Conservation (phyloP, 1,284 basidiomycete species). For the Melampsora americana region DNA sequence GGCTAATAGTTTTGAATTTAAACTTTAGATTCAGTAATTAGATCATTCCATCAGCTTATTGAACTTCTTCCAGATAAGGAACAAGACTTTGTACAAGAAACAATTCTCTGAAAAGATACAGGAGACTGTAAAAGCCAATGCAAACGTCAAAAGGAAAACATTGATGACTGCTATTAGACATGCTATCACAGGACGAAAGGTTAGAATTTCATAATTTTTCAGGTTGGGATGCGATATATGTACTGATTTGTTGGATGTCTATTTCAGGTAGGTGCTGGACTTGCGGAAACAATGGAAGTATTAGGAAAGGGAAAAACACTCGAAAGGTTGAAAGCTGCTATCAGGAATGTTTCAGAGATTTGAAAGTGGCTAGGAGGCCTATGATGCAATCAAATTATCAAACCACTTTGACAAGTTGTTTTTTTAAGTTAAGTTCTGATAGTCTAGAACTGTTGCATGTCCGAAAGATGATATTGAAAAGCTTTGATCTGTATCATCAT, state of each 20-base stretch:
- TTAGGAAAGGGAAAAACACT: slow-evolving; percentile 55
- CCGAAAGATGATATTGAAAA: too few relatives aligned
- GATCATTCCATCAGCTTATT: slow-evolving; percentile 34
- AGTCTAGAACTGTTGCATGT: too few relatives aligned
- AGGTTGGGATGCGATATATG: neutral
- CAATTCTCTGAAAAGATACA: slow-evolving; percentile 46
- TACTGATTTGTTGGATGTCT: neutral
- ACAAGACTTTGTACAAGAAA: slow-evolving; percentile 48
- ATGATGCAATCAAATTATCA: too few relatives aligned
- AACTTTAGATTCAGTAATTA: neutral
- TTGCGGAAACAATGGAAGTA: slow-evolving; percentile 58
- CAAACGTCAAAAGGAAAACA: slow-evolving; percentile 59
- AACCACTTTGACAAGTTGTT: too few relatives aligned
- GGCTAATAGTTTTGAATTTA: too few relatives aligned
- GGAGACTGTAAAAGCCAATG: slow-evolving; percentile 56
- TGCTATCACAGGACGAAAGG: slow-evolving; percentile 75
- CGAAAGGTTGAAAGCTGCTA: slow-evolving; percentile 36
- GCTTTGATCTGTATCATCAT: too few relatives aligned
- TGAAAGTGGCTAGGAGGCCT: too few relatives aligned
- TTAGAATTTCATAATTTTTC: slow-evolving; percentile 51
- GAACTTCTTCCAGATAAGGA: slow-evolving; percentile 46
- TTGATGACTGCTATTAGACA: slow-evolving; percentile 71
- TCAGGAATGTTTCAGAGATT: neutral
- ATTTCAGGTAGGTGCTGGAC: slow-evolving; percentile 59
- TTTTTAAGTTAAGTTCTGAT: too few relatives aligned